Percentiles rank a stretch among this genome's conserved stretches.
phyloP scores from a whole-genome alignment of 495 filamentous ascomycete genomes.

The Penicillium mononematosum region DNA sequence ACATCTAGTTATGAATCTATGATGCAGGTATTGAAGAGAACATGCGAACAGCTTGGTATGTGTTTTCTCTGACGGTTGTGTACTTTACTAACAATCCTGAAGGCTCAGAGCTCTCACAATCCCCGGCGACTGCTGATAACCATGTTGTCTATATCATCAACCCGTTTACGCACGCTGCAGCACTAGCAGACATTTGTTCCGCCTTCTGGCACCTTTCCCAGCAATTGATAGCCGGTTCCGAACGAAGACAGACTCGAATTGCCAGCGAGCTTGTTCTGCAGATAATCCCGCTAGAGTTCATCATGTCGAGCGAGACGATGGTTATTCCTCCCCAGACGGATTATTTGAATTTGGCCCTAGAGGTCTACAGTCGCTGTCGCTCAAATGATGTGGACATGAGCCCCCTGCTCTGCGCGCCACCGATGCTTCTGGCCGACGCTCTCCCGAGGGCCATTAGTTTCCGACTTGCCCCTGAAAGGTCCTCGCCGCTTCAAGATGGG shows the following conservation, averaged over 20 bases:
- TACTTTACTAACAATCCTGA: slow-evolving; percentile 21
- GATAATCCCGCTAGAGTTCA: slow-evolving; percentile 69
- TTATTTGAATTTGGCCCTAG: slow-evolving; percentile 68
- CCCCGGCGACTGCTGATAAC: slow-evolving; percentile 53
- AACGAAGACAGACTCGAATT: slow-evolving; percentile 49
- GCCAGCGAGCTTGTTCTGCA: slow-evolving; percentile 77
- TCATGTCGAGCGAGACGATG: slow-evolving; percentile 64
- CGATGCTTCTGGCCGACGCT: slow-evolving; percentile 71
- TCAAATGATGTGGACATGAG: slow-evolving; percentile 46
- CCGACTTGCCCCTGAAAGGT: slow-evolving; percentile 57
- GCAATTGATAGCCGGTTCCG: slow-evolving; percentile 54
- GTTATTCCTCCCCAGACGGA: slow-evolving; percentile 66
- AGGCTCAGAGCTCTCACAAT: slow-evolving; percentile 46
- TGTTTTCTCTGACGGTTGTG: slow-evolving; percentile 12
- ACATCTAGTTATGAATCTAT: slow-evolving; percentile 32
- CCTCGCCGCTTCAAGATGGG: slow-evolving; percentile 76
- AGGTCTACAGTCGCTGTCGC: slow-evolving; percentile 84
- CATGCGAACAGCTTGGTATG: slow-evolving; percentile 47
- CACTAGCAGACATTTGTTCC: slow-evolving; percentile 72
- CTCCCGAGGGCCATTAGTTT: slow-evolving; percentile 76
- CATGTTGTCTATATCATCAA: slow-evolving; percentile 88
- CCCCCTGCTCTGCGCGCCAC: slow-evolving; percentile 56
- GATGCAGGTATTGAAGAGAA: slow-evolving; percentile 38
- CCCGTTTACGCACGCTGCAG: slow-evolving; percentile 60
- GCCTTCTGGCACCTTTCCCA: slow-evolving; percentile 76